Conservation (phyloP, 2,329 filamentous ascomycete species). For the Drechmeria coniospora region DNA sequence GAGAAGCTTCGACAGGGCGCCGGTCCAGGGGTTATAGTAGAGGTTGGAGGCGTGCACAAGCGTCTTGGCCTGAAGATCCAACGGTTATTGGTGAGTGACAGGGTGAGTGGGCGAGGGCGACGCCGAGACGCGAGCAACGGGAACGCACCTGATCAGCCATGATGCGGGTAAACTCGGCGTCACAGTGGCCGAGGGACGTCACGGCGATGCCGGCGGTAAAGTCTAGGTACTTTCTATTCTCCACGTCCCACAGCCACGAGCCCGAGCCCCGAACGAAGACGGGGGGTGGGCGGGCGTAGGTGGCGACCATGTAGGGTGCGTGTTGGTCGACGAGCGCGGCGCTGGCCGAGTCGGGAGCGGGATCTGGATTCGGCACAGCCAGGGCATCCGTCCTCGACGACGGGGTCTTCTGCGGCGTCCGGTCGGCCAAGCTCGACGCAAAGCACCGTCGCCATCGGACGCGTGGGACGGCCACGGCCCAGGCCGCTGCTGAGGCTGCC, state of each 20-base stretch:
- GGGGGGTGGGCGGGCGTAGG: constrained; percentile 77
- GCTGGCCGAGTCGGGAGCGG: constrained; percentile 57
- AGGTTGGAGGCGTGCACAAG: constrained; percentile 89
- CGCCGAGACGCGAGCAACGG: background rate
- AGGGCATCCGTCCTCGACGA: constrained; percentile 15
- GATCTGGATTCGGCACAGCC: constrained; percentile 52
- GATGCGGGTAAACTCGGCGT: constrained; percentile 60
- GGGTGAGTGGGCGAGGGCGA: background rate
- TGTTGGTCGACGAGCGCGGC: constrained; percentile 59
- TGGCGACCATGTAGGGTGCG: constrained; percentile 84
- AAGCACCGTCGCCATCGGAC: constrained; percentile 15
- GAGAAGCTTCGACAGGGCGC: constrained; percentile 70
- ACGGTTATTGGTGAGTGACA: background rate
- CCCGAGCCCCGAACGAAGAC: constrained; percentile 83
- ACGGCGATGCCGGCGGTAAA: constrained; percentile 95
- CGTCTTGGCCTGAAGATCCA: constrained; percentile 46
- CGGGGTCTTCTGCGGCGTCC: constrained; percentile 17
- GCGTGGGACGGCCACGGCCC: constrained; percentile 10
- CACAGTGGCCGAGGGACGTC: constrained; percentile 81
- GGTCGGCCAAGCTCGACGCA: constrained; percentile 20
- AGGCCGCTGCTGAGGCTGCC: constrained; percentile 12
- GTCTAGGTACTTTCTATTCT: constrained; percentile 81
- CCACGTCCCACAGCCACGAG: constrained; percentile 77
- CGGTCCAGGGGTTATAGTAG: constrained; percentile 95
- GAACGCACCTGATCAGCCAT: constrained; percentile 58